phyloP scores from a whole-genome alignment of 148 eudicot species.

The Amaranthus cruentus region DNA sequence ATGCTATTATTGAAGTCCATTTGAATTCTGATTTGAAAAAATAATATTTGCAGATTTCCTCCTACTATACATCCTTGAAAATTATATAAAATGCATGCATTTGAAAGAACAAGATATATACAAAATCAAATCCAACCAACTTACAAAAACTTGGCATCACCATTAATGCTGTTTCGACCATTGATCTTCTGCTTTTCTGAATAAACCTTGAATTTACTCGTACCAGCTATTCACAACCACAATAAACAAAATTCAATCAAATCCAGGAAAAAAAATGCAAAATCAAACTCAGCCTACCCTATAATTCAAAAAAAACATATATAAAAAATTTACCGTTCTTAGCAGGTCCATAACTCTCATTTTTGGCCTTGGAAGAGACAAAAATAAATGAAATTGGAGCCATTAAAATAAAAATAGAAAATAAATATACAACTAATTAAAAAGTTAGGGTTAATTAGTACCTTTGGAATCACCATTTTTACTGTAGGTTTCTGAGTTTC shows the following conservation, averaged over 20 bases:
- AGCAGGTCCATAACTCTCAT: background rate
- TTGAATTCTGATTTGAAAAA: background rate
- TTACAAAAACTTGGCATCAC: slow-evolving; percentile 10
- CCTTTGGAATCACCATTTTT: background rate
- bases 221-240: slow-evolving; percentile 4
- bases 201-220: slow-evolving; percentile 23
- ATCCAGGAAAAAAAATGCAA: background rate
- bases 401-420: background rate
- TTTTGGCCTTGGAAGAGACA: background rate
- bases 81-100: background rate
- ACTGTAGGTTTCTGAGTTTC: too few species aligned
- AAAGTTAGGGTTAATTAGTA: background rate
- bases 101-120: background rate
- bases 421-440: background rate
- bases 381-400: background rate
- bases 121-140: background rate
- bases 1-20: background rate
- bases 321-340: slow-evolving; percentile 8
- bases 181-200: slow-evolving; percentile 11
- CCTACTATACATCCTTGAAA: too few species aligned
- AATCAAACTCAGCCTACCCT: background rate
- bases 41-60: too few species aligned
- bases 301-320: background rate
- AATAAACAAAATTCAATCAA: background rate
- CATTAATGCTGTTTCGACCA: background rate